phyloP scores from a whole-genome alignment of 2,329 filamentous ascomycete genomes.

The Clathrospora elynae region DNA sequence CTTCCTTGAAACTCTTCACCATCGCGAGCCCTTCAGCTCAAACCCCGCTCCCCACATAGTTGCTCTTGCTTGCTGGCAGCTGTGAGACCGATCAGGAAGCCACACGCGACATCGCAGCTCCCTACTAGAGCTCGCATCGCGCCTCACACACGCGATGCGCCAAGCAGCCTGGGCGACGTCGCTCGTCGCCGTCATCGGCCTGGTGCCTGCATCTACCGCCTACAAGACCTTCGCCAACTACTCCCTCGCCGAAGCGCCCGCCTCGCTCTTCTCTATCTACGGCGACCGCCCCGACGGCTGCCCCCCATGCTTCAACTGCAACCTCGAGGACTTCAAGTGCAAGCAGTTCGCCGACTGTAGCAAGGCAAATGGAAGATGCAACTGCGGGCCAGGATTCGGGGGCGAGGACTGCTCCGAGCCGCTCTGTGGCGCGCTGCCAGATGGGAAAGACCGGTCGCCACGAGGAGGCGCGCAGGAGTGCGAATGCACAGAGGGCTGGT shows the following conservation, averaged over 20 bases:
- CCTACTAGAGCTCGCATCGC: conserved; percentile 26
- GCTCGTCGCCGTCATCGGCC: conserved; percentile 35
- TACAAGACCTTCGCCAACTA: conserved; percentile 48
- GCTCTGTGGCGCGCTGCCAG: conserved; percentile 84
- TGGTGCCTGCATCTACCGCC: conserved; percentile 31
- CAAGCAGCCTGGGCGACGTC: conserved; percentile 39
- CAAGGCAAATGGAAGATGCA: conserved; percentile 87
- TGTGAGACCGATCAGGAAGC: conserved; percentile 4
- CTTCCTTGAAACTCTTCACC: conserved; percentile 2
- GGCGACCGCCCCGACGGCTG: conserved; percentile 76
- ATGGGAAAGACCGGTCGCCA: conserved; percentile 75
- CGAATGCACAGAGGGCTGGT: conserved; percentile 91
- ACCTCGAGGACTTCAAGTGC: conserved; percentile 88
- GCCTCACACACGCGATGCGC: conserved; percentile 44
- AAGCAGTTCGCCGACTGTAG: conserved; percentile 90
- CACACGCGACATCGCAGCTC: conserved; percentile 3
- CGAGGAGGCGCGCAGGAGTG: conserved; percentile 70
- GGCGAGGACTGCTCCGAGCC: conserved; percentile 92
- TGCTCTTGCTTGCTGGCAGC: background rate
- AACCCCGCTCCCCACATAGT: conserved; percentile 15
- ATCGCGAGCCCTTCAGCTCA: conserved; percentile 21
- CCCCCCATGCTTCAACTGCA: conserved; percentile 96
- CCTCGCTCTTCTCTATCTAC: conserved; percentile 67
- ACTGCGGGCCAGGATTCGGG: conserved; percentile 89
- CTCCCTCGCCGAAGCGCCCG: conserved; percentile 58